Conservation (phyloP, 2,329 filamentous ascomycete genomes). For the Scorias spongiosa region DNA sequence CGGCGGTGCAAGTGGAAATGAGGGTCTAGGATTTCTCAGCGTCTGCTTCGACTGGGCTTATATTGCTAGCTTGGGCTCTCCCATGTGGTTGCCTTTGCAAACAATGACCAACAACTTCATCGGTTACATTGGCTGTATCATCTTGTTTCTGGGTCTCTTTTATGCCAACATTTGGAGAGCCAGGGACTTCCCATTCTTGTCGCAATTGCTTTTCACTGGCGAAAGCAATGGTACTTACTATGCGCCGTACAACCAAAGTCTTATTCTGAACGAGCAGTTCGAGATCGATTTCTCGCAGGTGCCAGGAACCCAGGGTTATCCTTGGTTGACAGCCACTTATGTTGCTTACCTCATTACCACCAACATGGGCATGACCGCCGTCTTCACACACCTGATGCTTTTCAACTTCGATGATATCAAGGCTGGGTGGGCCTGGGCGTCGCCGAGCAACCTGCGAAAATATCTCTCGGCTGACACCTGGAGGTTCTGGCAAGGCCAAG, state of each 20-base stretch:
- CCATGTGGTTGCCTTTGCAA: slow-evolving; percentile 25
- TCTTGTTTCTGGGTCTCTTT: slow-evolving; percentile 26
- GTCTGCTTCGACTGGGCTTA: slow-evolving; percentile 33
- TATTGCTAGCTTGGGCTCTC: slow-evolving; percentile 20
- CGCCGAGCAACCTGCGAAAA: slow-evolving; percentile 10
- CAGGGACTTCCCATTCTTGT: slow-evolving; percentile 28
- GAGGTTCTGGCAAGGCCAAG: slow-evolving; percentile 15
- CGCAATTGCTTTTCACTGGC: slow-evolving; percentile 26
- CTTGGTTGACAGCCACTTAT: slow-evolving; percentile 24
- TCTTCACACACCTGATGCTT: slow-evolving; percentile 27
- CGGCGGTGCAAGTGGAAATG: slow-evolving; percentile 32
- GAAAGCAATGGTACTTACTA: slow-evolving; percentile 23
- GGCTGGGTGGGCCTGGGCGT: slow-evolving; percentile 18
- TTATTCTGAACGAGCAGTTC: slow-evolving; percentile 26
- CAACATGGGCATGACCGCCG: slow-evolving; percentile 34
- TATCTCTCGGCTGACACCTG: slow-evolving; percentile 7
- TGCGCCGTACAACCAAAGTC: slow-evolving; percentile 28
- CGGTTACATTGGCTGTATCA: slow-evolving; percentile 24
- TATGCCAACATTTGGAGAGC: slow-evolving; percentile 30
- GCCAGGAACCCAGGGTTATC: slow-evolving; percentile 24
- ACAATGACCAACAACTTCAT: slow-evolving; percentile 23
- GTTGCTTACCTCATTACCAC: slow-evolving; percentile 28
- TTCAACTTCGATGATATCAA: slow-evolving; percentile 23
- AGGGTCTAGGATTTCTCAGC: slow-evolving; percentile 29
- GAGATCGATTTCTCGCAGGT: slow-evolving; percentile 21